Base-by-base conservation (phyloP, 768 basidiomycete species). In the Boletellus sp. region DNA sequence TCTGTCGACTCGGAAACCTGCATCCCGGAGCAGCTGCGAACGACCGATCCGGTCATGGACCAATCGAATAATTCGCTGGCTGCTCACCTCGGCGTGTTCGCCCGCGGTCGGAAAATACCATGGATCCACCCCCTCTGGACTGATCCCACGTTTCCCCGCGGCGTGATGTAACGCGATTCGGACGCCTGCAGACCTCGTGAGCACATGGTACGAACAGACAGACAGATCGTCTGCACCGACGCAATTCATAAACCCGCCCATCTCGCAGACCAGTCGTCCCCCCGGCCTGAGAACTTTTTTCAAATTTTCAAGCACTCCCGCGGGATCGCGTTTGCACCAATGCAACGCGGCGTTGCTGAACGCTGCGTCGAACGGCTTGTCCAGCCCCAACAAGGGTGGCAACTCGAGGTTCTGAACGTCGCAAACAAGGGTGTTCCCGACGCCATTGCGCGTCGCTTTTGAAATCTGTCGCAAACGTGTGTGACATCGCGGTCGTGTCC, bases 301-400 rank as follows among this genome's bases (percentile, higher is more conserved):
- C n/a, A 78, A 76, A 42, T 81, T 76, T 13, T 74, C 66, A 10
- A 91, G 63, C 9, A 91, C 90, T 1, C 79, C 82, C 2, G 59
- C 64, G 1, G 91, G 92, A 56, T 85, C 74, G 5, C 71, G 70
- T 65, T 89, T 92, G 68, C 90, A 93, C 91, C 90, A 94, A 59
- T 94, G 91, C 53, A 94, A 62, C 4, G 78, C 75, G 0, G 92
- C 88, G 53, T 86, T 90, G 46, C 83, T 85, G 71, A 94, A 94
- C 2, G 86, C 84, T 0, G 80, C 83, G 60, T 91, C 86, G 54
- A 83, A 89, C 41, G 72, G 71, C 23, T 68, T 70, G 8, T 70
- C 70, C 22, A 58, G 47, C 16, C 57, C 54, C 0, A 57, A 49
- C 0, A 67, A 60, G 15, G 56, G 40, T 0, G 74, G 74, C 8